Percentiles rank a stretch among this genome's conserved stretches.
Conservation (phyloP, 805 yeast species). For the Candida ovalis region DNA sequence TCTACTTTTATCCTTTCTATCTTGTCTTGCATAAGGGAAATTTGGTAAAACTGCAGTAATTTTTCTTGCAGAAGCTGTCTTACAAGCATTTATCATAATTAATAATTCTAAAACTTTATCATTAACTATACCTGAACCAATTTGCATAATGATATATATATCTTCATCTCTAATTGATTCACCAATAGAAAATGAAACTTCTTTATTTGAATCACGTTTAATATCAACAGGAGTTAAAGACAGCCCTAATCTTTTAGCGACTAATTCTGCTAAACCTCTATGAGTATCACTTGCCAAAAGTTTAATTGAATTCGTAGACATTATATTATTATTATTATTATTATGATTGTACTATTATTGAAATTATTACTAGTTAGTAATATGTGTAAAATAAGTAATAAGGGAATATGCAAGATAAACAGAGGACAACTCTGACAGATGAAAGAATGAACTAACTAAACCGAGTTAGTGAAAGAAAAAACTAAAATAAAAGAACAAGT, state of each 20-base stretch:
- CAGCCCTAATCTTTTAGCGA: slow-evolving; percentile 57
- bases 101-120: slow-evolving; percentile 71
- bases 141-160: slow-evolving; percentile 72
- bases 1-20: slow-evolving; percentile 77
- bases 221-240: slow-evolving; percentile 59
- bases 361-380: too few relatives aligned
- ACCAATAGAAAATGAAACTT: slow-evolving; percentile 71
- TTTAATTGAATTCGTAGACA: slow-evolving; percentile 73
- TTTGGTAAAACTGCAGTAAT: slow-evolving; percentile 81
- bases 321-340: too few relatives aligned
- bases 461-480: too few relatives aligned
- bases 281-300: slow-evolving; percentile 66
- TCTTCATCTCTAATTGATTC: slow-evolving; percentile 86
- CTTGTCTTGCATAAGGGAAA: slow-evolving; percentile 88
- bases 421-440: too few relatives aligned
- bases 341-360: too few relatives aligned
- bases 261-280: slow-evolving; percentile 66
- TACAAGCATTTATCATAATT: slow-evolving; percentile 79
- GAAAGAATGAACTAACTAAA: too few relatives aligned
- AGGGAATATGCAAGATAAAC: too few relatives aligned
- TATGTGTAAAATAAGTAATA: too few relatives aligned
- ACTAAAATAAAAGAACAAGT: too few relatives aligned
- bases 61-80: slow-evolving; percentile 77
- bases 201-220: slow-evolving; percentile 66
- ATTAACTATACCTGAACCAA: slow-evolving; percentile 74